Conservation (phyloP, 208 protist species). For the Trypanosoma mega region DNA sequence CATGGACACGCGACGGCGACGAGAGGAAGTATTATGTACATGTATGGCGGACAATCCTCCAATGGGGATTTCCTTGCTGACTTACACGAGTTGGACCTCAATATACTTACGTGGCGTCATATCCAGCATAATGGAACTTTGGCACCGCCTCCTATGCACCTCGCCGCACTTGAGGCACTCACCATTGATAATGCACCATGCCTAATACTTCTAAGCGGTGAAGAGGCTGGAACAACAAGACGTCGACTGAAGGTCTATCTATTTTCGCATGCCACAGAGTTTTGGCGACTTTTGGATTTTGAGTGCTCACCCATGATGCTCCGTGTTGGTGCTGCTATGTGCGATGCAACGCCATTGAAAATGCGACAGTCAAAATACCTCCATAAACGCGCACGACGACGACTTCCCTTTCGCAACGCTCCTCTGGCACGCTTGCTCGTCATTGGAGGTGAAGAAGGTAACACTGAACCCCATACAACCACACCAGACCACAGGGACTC, state of each 20-base stretch:
- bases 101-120: conserved; percentile 48
- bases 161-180: conserved; percentile 47
- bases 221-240: not conserved
- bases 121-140: conserved; percentile 53
- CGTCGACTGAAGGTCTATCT: conserved; percentile 40
- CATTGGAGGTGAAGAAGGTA: conserved; percentile 5
- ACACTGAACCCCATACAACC: too few relatives aligned
- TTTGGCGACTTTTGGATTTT: conserved; percentile 47
- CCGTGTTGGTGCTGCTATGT: conserved; percentile 29
- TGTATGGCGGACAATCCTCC: conserved; percentile 13
- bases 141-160: conserved; percentile 49
- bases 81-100: conserved; percentile 64
- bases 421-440: not conserved
- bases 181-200: conserved; percentile 37
- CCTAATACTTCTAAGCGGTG: conserved; percentile 56
- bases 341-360: conserved; percentile 5
- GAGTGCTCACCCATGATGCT: conserved; percentile 32
- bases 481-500: too few relatives aligned
- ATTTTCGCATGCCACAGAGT: conserved; percentile 54
- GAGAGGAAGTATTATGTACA: conserved; percentile 12
- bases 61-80: conserved; percentile 27
- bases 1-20: conserved; percentile 53
- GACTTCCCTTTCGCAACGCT: not conserved
- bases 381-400: not conserved
- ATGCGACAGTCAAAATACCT: not conserved